Percentiles rank a stretch among this genome's conserved stretches.
These are phyloP conservation scores for Candida montana DNA, from an alignment of 805 yeast genomes.

Conservation along the genomic window DNA sequence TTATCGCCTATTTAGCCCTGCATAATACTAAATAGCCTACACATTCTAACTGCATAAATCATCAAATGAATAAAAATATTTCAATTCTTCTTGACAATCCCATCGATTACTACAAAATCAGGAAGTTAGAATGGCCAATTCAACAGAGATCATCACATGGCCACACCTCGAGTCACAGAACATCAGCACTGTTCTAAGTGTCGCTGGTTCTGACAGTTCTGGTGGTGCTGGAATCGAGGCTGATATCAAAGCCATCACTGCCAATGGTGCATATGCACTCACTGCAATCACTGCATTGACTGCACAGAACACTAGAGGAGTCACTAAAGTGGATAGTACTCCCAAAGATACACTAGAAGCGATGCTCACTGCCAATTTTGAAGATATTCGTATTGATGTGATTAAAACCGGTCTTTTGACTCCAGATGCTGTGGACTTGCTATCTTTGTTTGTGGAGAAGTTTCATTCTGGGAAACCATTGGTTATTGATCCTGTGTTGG, in stretches of 20 bases:
- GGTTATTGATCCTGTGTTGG: slow-evolving; percentile 80
- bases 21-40: too few relatives aligned
- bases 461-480: slow-evolving; percentile 32
- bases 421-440: slow-evolving; percentile 43
- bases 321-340: slow-evolving; percentile 36
- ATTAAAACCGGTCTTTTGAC: slow-evolving; percentile 81
- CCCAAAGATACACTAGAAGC: slow-evolving; percentile 38
- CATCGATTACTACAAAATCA: too few relatives aligned
- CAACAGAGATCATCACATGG: slow-evolving; percentile 3
- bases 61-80: too few relatives aligned
- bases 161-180: slow-evolving; percentile 4
- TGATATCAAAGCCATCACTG: slow-evolving; percentile 72
- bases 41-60: too few relatives aligned
- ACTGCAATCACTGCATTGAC: slow-evolving; percentile 78
- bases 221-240: slow-evolving; percentile 95
- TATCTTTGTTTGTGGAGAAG: slow-evolving; percentile 32
- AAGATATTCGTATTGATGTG: slow-evolving; percentile 58
- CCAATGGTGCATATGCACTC: slow-evolving; percentile 69
- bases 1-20: too few relatives aligned
- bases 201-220: slow-evolving; percentile 78
- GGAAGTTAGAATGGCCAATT: too few relatives aligned
- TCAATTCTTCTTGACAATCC: too few relatives aligned
- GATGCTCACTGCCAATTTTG: slow-evolving; percentile 48
- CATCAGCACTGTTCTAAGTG: slow-evolving; percentile 38
- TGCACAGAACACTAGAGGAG: slow-evolving; percentile 63